Evolutionary conservation across 352 stramenopile species (phyloP).

Genomic region (Pythium brassicae): DNA sequence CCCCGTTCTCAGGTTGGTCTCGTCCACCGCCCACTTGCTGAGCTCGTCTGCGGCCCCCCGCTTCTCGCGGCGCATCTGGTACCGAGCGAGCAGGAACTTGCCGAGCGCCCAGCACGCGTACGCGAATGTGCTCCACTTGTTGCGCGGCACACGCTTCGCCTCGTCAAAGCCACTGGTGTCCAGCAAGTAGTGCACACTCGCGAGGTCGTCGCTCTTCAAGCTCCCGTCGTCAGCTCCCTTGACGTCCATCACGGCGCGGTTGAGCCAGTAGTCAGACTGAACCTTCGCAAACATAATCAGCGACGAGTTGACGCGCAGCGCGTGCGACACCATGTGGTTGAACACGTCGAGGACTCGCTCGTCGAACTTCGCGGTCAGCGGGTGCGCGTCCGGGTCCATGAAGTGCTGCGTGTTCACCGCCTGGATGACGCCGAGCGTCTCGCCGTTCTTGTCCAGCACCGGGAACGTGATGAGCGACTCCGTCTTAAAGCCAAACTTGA

Average conservation of each 20-base stretch:
- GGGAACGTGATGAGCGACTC: conserved; percentile 72
- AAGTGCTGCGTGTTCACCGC: conserved; percentile 56
- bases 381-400: conserved; percentile 31
- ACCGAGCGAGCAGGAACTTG: conserved; percentile 38
- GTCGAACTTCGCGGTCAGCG: conserved; percentile 55
- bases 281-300: conserved; percentile 83
- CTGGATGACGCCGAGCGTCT: conserved; percentile 65
- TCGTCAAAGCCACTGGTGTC: conserved; percentile 67
- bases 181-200: conserved; percentile 62
- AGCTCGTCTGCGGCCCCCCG: conserved; percentile 3
- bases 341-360: conserved; percentile 60
- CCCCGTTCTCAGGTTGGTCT: conserved; percentile 5
- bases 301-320: conserved; percentile 65
- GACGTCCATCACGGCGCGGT: conserved; percentile 39
- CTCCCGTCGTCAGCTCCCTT: conserved; percentile 23
- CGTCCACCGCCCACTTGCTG: conserved; percentile 4
- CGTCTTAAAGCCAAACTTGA: conserved; percentile 81
- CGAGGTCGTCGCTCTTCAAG: conserved; percentile 54
- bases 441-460: conserved; percentile 57
- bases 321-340: conserved; percentile 50
- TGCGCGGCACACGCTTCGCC: conserved; percentile 49
- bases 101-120: conserved; percentile 60
- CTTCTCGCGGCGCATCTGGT: conserved; percentile 19
- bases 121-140: conserved; percentile 77
- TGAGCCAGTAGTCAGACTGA: conserved; percentile 69